Base-by-base conservation (phyloP, 257 asterid genomes). In the Dorcoceras hygrometricum region DNA sequence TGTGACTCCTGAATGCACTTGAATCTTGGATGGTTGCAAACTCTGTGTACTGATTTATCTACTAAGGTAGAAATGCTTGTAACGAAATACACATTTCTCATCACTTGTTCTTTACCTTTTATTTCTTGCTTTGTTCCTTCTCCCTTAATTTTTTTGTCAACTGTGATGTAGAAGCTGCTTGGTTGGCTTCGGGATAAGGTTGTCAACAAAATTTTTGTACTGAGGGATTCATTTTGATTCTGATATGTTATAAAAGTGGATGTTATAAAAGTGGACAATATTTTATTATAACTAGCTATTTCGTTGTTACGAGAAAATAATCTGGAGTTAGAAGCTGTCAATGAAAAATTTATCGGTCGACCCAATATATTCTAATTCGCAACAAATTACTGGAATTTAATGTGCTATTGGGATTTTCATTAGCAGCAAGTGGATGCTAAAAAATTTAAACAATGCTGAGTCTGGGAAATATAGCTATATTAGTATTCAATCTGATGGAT, bases 241-340 rank as follows among this genome's bases (percentile, higher is more conserved):
- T 36, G 46, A 10, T 11, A 5, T 29, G 14, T 36, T 36, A 9
- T 11, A 36, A 8, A 36, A 36, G 46, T 36, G 46, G 51, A 3
- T 29, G 14, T 36, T 36, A 9, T 11, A 36, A 8, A 36, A 36
- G 46, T 36, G 46, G 51, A 3, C 53, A 43, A 43, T 43, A 43
- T 39, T 39, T 39, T 39, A 39, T 43, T 43, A 43, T 2, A 14
- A 43, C 16, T 0, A 16, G 14, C 16, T 1, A 63, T 34, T 51
- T 63, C 46, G 46, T 29, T 56, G 50, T 1, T 29, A 4, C 27
- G 26, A 70, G 70, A 56, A 32, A 36, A 54, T 56, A n/a, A 23
- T 71, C 23, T 66, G 4, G 9, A 9, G 39, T 55, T 6, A 56
- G 53, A 62, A 62, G 68, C 27, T 27, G 22, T 46, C 53, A 12